These are phyloP conservation scores for Paecilomyces dactylethromorphus DNA, from an alignment of 2,329 filamentous ascomycete genomes.

Conservation along the genomic window DNA sequence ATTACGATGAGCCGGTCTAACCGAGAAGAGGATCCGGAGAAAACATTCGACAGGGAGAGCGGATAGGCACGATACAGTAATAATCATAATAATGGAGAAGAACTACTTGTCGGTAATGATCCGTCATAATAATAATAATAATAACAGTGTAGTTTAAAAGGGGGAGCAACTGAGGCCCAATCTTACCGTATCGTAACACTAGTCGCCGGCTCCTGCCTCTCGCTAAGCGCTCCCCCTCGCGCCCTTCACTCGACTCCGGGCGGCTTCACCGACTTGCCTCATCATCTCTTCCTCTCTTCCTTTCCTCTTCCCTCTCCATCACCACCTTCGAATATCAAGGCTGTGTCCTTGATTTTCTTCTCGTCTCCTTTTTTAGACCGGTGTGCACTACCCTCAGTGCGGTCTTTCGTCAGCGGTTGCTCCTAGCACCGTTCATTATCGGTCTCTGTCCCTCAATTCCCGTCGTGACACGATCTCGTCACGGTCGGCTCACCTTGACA, in stretches of 20 bases:
- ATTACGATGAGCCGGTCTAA: neutral
- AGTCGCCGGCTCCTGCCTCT: neutral
- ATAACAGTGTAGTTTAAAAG: neutral
- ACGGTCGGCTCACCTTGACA: neutral
- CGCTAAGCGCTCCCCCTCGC: slow-evolving; percentile 1
- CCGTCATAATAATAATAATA: too few relatives aligned
- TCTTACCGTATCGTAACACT: neutral
- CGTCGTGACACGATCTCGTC: neutral
- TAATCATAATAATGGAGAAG: too few relatives aligned
- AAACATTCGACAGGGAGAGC: neutral
- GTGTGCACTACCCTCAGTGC: slow-evolving; percentile 3
- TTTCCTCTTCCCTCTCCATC: slow-evolving; percentile 10
- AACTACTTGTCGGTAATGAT: too few relatives aligned
- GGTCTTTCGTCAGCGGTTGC: neutral
- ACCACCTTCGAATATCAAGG: slow-evolving; percentile 12
- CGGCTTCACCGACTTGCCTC: slow-evolving; percentile 2
- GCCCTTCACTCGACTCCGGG: slow-evolving; percentile 11
- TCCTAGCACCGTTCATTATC: neutral
- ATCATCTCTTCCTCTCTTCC: slow-evolving; percentile 7
- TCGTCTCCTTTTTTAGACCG: slow-evolving; percentile 1
- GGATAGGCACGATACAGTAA: neutral
- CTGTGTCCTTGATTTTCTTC: slow-evolving; percentile 16
- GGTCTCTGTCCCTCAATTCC: neutral
- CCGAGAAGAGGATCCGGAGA: neutral
- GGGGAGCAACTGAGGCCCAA: neutral